Percentiles rank a stretch among this genome's conserved stretches.
These are phyloP conservation scores for Rhytidiadelphus loreus DNA, from an alignment of 225 moss, liverwort and hornwort species.

Conservation along the genomic window DNA sequence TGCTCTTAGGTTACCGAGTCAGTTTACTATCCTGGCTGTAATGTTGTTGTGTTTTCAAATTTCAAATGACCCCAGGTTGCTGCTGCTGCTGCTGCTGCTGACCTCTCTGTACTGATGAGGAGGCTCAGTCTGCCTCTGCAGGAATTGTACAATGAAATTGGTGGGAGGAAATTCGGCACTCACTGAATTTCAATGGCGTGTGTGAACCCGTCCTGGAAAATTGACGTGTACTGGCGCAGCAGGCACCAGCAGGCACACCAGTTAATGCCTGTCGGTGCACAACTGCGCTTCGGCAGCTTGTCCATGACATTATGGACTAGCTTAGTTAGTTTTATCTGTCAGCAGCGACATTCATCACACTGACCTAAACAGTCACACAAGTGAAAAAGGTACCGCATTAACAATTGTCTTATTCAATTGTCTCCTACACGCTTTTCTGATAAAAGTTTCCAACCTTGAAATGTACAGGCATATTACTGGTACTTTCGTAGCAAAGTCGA, in stretches of 20 bases:
- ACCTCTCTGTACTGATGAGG: neutral
- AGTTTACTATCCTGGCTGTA: neutral
- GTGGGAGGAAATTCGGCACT: neutral
- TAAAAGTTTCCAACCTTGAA: neutral
- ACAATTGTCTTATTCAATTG: neutral
- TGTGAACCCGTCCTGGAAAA: neutral
- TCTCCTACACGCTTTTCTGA: neutral
- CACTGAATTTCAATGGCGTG: neutral
- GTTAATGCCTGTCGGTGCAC: conserved; percentile 18
- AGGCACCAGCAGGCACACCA: neutral
- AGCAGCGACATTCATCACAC: neutral
- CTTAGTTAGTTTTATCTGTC: neutral
- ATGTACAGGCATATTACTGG: neutral
- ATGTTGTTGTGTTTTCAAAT: neutral
- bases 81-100: neutral
- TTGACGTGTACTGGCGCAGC: neutral
- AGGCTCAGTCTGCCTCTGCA: neutral
- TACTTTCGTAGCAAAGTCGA: neutral
- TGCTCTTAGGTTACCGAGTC: neutral
- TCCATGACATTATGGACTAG: neutral
- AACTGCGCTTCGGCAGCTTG: neutral
- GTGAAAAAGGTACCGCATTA: neutral
- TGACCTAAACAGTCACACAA: neutral
- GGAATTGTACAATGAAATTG: neutral
- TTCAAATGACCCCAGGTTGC: neutral